phyloP scores from a whole-genome alignment of 1,139 yeast genomes.

The Taphrina confusa region DNA sequence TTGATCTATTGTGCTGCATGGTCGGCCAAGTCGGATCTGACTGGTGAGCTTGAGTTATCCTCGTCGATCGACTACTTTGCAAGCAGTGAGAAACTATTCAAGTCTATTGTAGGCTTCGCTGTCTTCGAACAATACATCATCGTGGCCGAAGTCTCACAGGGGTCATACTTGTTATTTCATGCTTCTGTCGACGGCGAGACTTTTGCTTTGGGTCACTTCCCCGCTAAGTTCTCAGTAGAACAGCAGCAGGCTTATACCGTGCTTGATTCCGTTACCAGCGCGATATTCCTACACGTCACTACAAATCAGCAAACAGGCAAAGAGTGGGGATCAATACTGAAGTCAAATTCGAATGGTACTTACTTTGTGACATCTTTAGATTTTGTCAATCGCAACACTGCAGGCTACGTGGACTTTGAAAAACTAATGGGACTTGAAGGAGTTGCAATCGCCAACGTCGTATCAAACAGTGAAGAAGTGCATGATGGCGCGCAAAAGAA shows the following conservation, averaged over 20 bases:
- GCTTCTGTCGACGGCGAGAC: constrained; percentile 79
- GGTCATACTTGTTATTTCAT: constrained; percentile 55
- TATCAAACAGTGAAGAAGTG: constrained; percentile 56
- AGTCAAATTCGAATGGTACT: constrained; percentile 94
- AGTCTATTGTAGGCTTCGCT: constrained; percentile 65
- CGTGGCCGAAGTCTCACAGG: constrained; percentile 57
- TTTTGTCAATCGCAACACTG: constrained; percentile 70
- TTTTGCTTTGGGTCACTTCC: constrained; percentile 81
- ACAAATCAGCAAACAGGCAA: constrained; percentile 55
- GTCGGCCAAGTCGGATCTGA: constrained; percentile 31
- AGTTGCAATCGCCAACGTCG: constrained; percentile 70
- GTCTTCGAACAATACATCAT: constrained; percentile 66
- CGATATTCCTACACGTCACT: constrained; percentile 82
- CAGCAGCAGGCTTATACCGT: constrained; percentile 81
- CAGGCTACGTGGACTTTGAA: constrained; percentile 88
- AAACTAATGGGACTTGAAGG: constrained; percentile 87
- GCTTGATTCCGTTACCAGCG: constrained; percentile 70
- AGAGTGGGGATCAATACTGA: constrained; percentile 80
- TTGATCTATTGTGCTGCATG: constrained; percentile 64
- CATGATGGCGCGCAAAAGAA: constrained; percentile 53
- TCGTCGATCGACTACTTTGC: constrained; percentile 60
- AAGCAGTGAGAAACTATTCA: constrained; percentile 50
- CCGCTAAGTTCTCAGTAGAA: constrained; percentile 63
- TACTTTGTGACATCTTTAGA: constrained; percentile 73
- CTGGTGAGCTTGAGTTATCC: constrained; percentile 47